phyloP scores from a whole-genome alignment of 495 filamentous ascomycete species.

The Hypoxylon rickii region DNA sequence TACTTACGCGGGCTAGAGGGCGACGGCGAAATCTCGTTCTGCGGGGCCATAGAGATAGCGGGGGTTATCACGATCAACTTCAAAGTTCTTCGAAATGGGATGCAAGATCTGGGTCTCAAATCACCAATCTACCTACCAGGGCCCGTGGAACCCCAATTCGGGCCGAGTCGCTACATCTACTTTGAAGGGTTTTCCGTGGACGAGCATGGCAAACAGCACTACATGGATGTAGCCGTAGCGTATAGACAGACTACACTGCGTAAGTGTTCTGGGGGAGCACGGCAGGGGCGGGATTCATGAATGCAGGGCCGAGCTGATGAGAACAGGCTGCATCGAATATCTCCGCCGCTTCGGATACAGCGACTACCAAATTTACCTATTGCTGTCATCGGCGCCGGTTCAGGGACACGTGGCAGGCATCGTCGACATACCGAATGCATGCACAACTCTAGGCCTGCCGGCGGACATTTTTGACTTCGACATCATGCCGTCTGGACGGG shows the following conservation, averaged over 20 bases:
- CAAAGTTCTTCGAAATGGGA: slow-evolving; percentile 82
- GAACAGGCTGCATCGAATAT: slow-evolving; percentile 71
- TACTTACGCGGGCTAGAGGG: slow-evolving; percentile 57
- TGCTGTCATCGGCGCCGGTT: slow-evolving; percentile 86
- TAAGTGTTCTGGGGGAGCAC: slow-evolving; percentile 35
- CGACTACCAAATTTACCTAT: slow-evolving; percentile 85
- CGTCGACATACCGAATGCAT: slow-evolving; percentile 84
- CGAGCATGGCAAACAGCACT: slow-evolving; percentile 89
- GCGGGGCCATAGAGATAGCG: slow-evolving; percentile 96
- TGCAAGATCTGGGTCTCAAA: slow-evolving; percentile 78
- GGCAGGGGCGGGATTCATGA: background rate
- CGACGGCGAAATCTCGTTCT: slow-evolving; percentile 94
- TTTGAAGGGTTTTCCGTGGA: slow-evolving; percentile 97
- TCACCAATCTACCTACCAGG: slow-evolving; percentile 88
- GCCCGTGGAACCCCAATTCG: slow-evolving; percentile 89
- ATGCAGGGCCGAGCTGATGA: background rate
- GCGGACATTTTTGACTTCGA: slow-evolving; percentile 98
- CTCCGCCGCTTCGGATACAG: slow-evolving; percentile 75
- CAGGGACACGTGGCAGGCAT: slow-evolving; percentile 94
- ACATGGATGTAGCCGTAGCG: slow-evolving; percentile 88
- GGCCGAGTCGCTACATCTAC: slow-evolving; percentile 81
- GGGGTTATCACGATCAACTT: slow-evolving; percentile 92
- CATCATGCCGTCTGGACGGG: slow-evolving; percentile 69
- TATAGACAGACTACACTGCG: slow-evolving; percentile 86
- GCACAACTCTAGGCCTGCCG: slow-evolving; percentile 85